Base-by-base conservation (phyloP, 1,139 yeast species). In the Candida sp. region DNA sequence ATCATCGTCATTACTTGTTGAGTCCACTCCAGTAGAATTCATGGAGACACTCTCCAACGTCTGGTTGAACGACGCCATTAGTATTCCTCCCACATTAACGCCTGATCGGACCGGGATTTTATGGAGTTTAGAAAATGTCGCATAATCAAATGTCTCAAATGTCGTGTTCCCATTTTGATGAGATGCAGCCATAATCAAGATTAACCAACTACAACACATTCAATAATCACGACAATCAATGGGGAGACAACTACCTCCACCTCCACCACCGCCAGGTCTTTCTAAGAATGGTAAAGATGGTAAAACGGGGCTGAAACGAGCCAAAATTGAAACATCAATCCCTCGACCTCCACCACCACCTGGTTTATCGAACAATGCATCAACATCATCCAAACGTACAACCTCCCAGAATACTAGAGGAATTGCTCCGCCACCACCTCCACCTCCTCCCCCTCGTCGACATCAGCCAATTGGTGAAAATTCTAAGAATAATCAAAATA, bases 181-280 rank as follows among this genome's bases (percentile, higher is more conserved):
- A 27, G 33, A 29, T 29, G 39, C 12, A 15, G 34, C 34, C 19
- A 15, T 15, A 15, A 15, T 15, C 19, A 15, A 15, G 19, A 15
- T 15, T 15, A 15, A 15, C 19, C 19, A 7, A 22, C 30, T n/a
- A n/a, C 38, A 22, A 36, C 21, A 12, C 11, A 22, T 36, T 36
- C 5, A 9, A 4, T 22, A 30, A 4, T 6, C 19, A 15, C 19
- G 2, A 15, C 19, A 15, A 22, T 46, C 21, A 32, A 61, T 63
- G 66, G 65, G 60, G 36, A 58, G 60, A 25, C 55, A 59, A 40
- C 50, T 58, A 45, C 67, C 65, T 5, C 67, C 67, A 9, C 68
- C 68, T 3, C 66, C 67, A 9, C 66, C 65, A 6, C 64, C 66
- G 6, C 61, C 61, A 8, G 57, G 56, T 9, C 30, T 47, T 22